A percentile compares a stretch with the other conserved stretches of the same genome.
Conservation (phyloP, 164 flowering plant species). For the Magnolia kwangsiensis region DNA sequence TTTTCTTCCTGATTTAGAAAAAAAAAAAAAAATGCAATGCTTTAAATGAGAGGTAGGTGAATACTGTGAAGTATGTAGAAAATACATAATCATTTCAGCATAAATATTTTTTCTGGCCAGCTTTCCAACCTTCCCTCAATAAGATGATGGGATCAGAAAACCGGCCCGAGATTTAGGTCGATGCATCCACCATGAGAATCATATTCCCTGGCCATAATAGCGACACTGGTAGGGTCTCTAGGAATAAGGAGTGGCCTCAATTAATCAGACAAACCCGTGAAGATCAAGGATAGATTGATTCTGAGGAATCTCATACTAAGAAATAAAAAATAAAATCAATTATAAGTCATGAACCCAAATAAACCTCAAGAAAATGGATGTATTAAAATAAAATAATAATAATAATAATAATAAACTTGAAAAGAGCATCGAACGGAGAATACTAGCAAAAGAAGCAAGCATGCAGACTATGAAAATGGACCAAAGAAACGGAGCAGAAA, state of each 20-base stretch:
- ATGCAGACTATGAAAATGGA: neutral
- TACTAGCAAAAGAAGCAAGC: neutral
- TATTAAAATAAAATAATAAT: too few relatives aligned
- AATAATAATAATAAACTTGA: too few relatives aligned
- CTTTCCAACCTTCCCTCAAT: neutral
- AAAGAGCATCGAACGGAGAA: neutral
- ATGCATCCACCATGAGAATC: too few relatives aligned
- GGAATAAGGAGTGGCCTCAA: neutral
- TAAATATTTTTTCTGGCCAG: neutral
- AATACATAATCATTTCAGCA: too few relatives aligned
- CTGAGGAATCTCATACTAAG: neutral
- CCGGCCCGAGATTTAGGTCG: too few relatives aligned
- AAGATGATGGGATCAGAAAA: too few relatives aligned
- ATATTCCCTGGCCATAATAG: too few relatives aligned
- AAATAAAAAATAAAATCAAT: neutral
- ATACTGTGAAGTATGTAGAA: neutral
- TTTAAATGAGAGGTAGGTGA: neutral
- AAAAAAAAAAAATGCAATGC: too few relatives aligned
- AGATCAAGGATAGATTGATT: neutral
- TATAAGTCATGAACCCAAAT: too few relatives aligned
- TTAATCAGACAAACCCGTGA: neutral
- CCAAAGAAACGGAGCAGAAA: neutral
- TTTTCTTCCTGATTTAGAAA: too few relatives aligned
- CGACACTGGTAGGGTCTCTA: too few relatives aligned
- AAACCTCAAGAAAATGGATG: too few relatives aligned